These are phyloP conservation scores for Lepidium didymum DNA, from an alignment of 345 rosid genomes.

Conservation along the genomic window DNA sequence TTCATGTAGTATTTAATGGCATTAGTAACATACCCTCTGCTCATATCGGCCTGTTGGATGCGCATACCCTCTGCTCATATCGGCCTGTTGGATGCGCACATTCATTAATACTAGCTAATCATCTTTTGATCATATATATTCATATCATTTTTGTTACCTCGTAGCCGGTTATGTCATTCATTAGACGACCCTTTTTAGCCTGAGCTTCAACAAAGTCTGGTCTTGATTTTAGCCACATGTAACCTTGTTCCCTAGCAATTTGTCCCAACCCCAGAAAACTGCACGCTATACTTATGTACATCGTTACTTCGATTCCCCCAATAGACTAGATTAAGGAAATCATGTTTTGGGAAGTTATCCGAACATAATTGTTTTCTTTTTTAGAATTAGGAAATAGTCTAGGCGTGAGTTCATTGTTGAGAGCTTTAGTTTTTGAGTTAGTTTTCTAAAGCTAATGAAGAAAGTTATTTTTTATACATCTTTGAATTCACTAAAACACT, in stretches of 20 bases:
- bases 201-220: neutral
- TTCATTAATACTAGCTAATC: too few relatives aligned
- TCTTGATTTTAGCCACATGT: neutral
- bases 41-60: conserved; percentile 21
- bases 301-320: neutral
- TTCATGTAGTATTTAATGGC: neutral
- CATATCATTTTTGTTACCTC: neutral
- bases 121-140: too few relatives aligned
- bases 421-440: too few relatives aligned
- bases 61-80: conserved; percentile 18
- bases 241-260: neutral
- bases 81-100: too few relatives aligned
- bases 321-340: too few relatives aligned
- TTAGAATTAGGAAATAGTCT: too few relatives aligned
- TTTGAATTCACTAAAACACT: too few relatives aligned
- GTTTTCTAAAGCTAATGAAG: too few relatives aligned
- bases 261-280: neutral
- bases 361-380: too few relatives aligned
- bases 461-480: too few relatives aligned
- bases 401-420: too few relatives aligned
- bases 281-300: neutral
- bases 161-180: conserved; percentile 1
- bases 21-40: neutral
- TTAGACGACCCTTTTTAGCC: neutral
- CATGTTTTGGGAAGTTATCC: too few relatives aligned